Evolutionary conservation across 345 rosid species (phyloP), one percentile per base, ranked within the genome.

Genomic region (Aquilaria malaccensis): DNA sequence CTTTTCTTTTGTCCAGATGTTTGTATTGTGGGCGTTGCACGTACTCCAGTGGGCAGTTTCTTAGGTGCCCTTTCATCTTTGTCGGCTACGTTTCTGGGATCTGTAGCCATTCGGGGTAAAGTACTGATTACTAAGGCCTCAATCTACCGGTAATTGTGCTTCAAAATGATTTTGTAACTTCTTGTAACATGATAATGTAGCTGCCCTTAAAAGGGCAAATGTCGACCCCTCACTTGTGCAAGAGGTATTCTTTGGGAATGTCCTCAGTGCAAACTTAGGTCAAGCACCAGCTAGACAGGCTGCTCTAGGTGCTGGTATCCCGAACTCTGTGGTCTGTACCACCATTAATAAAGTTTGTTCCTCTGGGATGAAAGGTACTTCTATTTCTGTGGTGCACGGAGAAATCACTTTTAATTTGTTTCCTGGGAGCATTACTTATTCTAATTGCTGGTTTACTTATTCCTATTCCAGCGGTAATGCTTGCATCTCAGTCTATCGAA

Each of bases 261-360:
- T 94, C 65, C 85, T 88, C 52, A 84, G 84, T 59, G 97, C 96
- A 60, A 90, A 94, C 82, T 81, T 94, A 63, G 99, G 97, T 15
- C 99, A 90, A 77, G 97, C 99, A 74, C 97, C 97, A 45, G 97
- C 99, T 63, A 86, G 97, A 69, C 99, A 94, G 74, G 99, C 97
- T 61, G 93, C 99, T 37, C 70, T 94, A 64, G 99, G 93, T 53
- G 96, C 99, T 2, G 93, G 96, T 50, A 82, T 94, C 61, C 95
- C 96, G 32, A 73, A 90, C 74, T 87, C 97, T 1, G 97, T 85
- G 6, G 53, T 86, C 70, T 94, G 97, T 75, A 94, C 95, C 63
- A 88, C 96, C 63, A 76, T 94, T 53, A 88, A 94, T 81, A 94
- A 94, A 90, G 99, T 90, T 41, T 94, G 97, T 60, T 77, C 99